phyloP scores from a whole-genome alignment of 495 filamentous ascomycete species.

The Pseudoneurospora amorphoporcata region DNA sequence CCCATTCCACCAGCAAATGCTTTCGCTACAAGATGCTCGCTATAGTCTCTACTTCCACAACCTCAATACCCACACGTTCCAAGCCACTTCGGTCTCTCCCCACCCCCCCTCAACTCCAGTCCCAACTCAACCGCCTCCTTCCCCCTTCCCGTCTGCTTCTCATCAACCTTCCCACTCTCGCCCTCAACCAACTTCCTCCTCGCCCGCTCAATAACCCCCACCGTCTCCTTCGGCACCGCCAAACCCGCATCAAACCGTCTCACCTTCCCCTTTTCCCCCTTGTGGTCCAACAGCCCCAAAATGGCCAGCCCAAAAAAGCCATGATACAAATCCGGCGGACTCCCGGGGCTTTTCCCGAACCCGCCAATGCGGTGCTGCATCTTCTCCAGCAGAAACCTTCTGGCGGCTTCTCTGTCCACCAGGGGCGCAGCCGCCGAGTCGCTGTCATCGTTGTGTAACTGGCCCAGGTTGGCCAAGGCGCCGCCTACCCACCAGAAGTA shows the following conservation, averaged over 20 bases:
- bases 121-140: slow-evolving; percentile 18
- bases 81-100: neutral
- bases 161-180: slow-evolving; percentile 2
- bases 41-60: neutral
- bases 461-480: slow-evolving; percentile 58
- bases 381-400: slow-evolving; percentile 72
- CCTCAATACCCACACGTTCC: neutral
- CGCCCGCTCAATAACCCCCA: slow-evolving; percentile 32
- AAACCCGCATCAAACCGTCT: slow-evolving; percentile 56
- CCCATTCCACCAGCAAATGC: neutral
- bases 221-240: slow-evolving; percentile 49
- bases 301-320: slow-evolving; percentile 79
- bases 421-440: slow-evolving; percentile 17
- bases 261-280: slow-evolving; percentile 40
- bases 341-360: slow-evolving; percentile 74
- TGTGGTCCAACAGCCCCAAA: slow-evolving; percentile 55
- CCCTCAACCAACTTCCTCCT: slow-evolving; percentile 21
- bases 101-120: neutral
- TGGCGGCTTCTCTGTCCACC: slow-evolving; percentile 48
- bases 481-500: slow-evolving; percentile 86
- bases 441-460: slow-evolving; percentile 5
- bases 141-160: neutral
- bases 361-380: slow-evolving; percentile 89
- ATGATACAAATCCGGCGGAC: slow-evolving; percentile 83
- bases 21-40: neutral